Base-by-base conservation (phyloP, 352 stramenopile genomes). In the Pythium rhizo-oryzae region DNA sequence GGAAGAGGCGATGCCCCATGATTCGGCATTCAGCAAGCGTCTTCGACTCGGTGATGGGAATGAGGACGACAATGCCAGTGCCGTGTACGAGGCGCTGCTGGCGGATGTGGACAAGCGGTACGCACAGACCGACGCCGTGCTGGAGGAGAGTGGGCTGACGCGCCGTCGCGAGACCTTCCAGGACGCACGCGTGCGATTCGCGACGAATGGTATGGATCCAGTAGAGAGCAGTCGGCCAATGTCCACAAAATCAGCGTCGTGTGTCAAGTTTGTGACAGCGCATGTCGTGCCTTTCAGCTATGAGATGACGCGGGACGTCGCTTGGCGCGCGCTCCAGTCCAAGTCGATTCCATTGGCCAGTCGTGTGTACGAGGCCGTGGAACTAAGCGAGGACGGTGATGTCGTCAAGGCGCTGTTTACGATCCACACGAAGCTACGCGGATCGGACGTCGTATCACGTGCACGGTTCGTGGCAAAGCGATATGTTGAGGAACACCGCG, bases 211-310 rank as follows among this genome's bases (percentile, higher is more conserved):
- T 8, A 33, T 33, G 28, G 2, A 33, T 33, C 28, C 2, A 33
- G 35, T 8, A 15, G 43, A 13, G 18, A 28, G 2, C 12, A 16
- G 19, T 21, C 16, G 16, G 16, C 2, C 43, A 7, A 12, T 23
- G 19, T 8, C 16, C 16, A 19, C 43, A 16, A 8, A n/a, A 8
- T 12, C 1, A 16, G 25, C 46, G 33, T 62, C 33, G 39, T 68
- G 44, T 30, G 7, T 62, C 0, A 43, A 61, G 53, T 68, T 68
- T 28, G 51, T 68, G 30, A 59, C 55, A 23, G 28, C 51, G 19
- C 44, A 50, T 18, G 46, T 69, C 43, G 43, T 69, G 62, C 62
- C 62, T 28, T 63, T 69, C 25, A 18, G 21, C 21, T 59, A 41
- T 21, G 44, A 24, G 19, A 24, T 63, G 43, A 63, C 54, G 24